Evolutionary conservation across 768 basidiomycete species (phyloP), one percentile per base, ranked within the genome.

Genomic region (Boletus reticulatus): DNA sequence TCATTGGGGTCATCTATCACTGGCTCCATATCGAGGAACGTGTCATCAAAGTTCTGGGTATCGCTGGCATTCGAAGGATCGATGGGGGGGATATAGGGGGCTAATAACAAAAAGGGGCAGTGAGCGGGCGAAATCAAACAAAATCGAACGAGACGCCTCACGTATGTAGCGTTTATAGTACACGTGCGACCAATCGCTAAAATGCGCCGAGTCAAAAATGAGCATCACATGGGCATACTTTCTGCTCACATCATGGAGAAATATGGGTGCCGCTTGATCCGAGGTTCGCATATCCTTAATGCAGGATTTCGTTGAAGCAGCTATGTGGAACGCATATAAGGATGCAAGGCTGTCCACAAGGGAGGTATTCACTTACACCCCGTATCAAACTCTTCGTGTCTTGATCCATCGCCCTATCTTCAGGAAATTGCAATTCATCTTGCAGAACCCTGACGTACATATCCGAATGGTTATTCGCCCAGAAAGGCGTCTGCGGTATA

Each of bases 1-100:
- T 86, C 87, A 63, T 82, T 79, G 57, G 78, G 80, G 49, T 89
- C 88, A 60, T 94, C 90, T 58, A 98, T 84, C 46, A 91, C 87
- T 22, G 94, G 92, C 61, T 89, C 88, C 91, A 98, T 96, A 67
- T 91, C 91, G 56, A 98, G 81, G 84, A 97, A 98, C 39, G 92
- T 87, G 59, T 95, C 92, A 72, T 98, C 96, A 72, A 98, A 99
- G 74, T 98, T 98, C 71, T 92, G 92, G 61, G 92, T 95, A 81
- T 99, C 97, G 64, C 87, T 86, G 57, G 94, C 94, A 73, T 96
- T 92, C 42, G 84, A 83, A 20, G 91, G 89, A 69, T 95, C 92
- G 67, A 94, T 92, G 31, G 89, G 89, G 16, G 92, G 93, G 67
- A 94, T 92, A 79, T 94, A 94, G 42, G 92, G 92, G 74, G 94